Base-by-base conservation (phyloP, 2,329 filamentous ascomycete genomes). In the Purpureocillium lavendulum region DNA sequence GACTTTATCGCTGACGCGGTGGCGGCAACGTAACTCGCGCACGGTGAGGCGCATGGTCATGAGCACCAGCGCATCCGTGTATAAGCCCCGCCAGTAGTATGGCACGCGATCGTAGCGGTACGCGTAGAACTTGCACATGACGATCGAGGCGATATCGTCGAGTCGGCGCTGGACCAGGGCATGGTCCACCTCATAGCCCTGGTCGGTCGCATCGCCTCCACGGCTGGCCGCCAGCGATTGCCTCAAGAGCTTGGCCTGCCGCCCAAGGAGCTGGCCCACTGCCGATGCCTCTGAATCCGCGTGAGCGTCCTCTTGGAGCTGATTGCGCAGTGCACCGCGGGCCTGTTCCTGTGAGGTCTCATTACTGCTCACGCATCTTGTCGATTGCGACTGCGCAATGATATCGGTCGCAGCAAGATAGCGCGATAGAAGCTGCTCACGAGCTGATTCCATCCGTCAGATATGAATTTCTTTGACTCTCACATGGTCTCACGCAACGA, bases 21-120 rank as follows among this genome's bases (percentile, higher is more conserved):
- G 36, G 8, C 30, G 35, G 4, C 32, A n/a, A 1, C 30, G 35
- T 29, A 47, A 40, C 4, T 35, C 40, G 3, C 40, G 31, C 10
- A 62, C 49, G 15, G 61, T 40, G 9, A 61, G 47, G 15, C 61
- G 45, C 39, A 67, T 64, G 16, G 79, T 81, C 48, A 75, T 75
- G 52, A 84, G 67, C 10, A 90, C 70, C 40, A 76, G 75, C 2
- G 81, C 77, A 40, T 88, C 82, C 1, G 81, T 80, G 54, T 85
- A 88, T 5, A 89, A 60, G 46, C 78, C 68, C 17, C 80, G 67
- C 86, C 85, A 92, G 51, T 73, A 77, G 8, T 58, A 53, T 1
- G 82, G 82, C 6, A 90, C 73, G 26, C 79, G 69, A 45, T 73
- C 74, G 55, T 77, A 88, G 2, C 77, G 71, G 45, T 77, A 87